Evolutionary conservation across 371 early-diverging fungal genomes (phyloP).

Genomic region (Actinomortierella ambigua): DNA sequence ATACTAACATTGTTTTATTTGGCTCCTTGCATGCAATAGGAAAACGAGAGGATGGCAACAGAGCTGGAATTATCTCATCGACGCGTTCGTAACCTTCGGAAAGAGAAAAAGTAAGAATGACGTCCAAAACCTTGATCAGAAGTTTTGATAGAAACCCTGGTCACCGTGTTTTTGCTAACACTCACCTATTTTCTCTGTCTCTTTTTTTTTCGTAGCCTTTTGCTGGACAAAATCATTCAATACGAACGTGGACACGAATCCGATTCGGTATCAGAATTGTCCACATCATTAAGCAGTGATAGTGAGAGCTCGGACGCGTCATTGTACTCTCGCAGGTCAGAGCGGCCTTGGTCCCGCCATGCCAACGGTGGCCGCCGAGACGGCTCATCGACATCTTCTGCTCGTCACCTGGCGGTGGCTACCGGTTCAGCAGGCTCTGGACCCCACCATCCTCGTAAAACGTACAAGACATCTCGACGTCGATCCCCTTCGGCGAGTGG

Average conservation of each 20-base stretch:
- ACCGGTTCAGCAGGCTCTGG: too few species aligned
- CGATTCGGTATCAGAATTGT: constrained; percentile 22
- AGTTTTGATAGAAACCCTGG: background rate
- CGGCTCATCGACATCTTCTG: too few species aligned
- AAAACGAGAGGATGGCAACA: constrained; percentile 56
- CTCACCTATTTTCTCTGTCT: constrained; percentile 1
- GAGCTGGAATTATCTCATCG: constrained; percentile 51
- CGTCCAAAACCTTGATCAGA: background rate
- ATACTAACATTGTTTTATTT: too few species aligned
- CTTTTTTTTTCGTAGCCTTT: constrained; percentile 7
- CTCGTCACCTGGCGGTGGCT: too few species aligned
- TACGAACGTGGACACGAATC: constrained; percentile 1
- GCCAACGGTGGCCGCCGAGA: background rate
- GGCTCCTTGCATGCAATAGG: constrained; percentile 20
- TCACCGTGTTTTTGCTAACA: background rate
- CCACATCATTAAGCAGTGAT: constrained; percentile 21
- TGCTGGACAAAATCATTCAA: constrained; percentile 10
- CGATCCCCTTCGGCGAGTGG: too few species aligned
- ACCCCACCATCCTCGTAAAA: too few species aligned
- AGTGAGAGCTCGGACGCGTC: constrained; percentile 25
- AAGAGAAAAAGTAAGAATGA: constrained; percentile 59
- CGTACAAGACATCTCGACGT: too few species aligned
- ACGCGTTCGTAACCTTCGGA: constrained; percentile 53
- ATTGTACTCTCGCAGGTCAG: background rate
- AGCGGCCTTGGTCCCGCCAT: constrained; percentile 19